These are phyloP conservation scores for Monosporozyma aerobia DNA, from an alignment of 805 yeast genomes.

Conservation along the genomic window DNA sequence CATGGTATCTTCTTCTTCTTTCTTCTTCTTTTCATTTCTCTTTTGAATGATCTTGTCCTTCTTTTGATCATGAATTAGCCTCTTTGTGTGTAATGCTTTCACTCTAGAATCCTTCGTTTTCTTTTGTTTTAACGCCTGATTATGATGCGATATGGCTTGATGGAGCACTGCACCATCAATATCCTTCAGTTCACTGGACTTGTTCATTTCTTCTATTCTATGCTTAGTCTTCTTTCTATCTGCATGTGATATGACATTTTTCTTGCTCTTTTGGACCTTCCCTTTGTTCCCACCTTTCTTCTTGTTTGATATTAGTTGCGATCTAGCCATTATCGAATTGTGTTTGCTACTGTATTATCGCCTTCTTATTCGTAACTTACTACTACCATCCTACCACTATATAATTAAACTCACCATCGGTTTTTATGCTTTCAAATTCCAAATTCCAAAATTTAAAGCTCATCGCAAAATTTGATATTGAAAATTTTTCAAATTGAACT, in stretches of 20 bases:
- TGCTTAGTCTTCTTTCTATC: constrained; percentile 22
- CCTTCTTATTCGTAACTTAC: neutral
- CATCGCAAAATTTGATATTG: neutral
- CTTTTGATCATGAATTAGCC: constrained; percentile 19
- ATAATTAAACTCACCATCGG: neutral
- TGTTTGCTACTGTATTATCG: neutral
- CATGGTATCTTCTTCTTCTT: constrained; percentile 24
- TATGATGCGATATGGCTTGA: neutral
- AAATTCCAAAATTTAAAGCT: neutral
- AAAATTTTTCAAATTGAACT: constrained; percentile 2
- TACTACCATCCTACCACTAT: too few relatives aligned
- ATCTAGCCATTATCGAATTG: neutral
- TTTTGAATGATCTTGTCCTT: constrained; percentile 20
- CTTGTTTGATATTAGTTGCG: neutral
- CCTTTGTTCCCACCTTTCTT: constrained; percentile 4
- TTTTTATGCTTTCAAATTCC: neutral
- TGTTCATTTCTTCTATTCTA: constrained; percentile 18
- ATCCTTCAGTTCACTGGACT: constrained; percentile 9
- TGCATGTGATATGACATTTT: constrained; percentile 10
- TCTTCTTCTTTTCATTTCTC: constrained; percentile 13
- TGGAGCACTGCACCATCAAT: neutral
- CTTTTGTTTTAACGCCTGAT: neutral
- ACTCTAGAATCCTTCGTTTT: neutral
- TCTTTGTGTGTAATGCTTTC: constrained; percentile 13
- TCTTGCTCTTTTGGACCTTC: constrained; percentile 3